Base-by-base conservation (phyloP, 768 basidiomycete species). In the Russula foetens region DNA sequence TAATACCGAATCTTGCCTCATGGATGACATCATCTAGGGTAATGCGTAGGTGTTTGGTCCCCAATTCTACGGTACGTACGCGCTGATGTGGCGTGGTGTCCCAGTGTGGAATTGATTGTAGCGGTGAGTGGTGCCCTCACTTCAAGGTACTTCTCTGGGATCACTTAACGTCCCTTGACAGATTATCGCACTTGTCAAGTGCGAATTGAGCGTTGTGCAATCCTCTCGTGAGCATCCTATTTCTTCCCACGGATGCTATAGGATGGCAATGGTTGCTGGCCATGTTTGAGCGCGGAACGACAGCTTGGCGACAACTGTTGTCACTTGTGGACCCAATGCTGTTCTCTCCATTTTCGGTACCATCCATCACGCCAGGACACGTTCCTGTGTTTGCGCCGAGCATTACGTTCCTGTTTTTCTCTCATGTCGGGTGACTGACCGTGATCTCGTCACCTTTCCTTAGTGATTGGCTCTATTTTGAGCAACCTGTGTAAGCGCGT, bases 381-480 rank as follows among this genome's bases (percentile, higher is more conserved):
- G 48, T 29, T 45, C 39, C 24, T 1, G n/a, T n/a, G 9, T 12
- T 11, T 33, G 31, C 9, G 38, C 59, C 53, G 24, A 38, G 47
- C 28, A 24, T 28, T 2, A 7, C 41, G 4, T 35, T 50, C 8
- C 21, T 23, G 19, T 3, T 21, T 38, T 4, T 11, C 19, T 12
- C 17, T 33, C 1, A 4, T 9, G 12, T 33, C 60, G 21, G 44
- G 26, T 46, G 33, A 41, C 45, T 52, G 44, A 39, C 47, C 63
- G 12, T 51, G 50, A 29, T 33, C 2, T 53, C 17, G 5, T 39
- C 31, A 33, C 29, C 1, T 49, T n/a, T 31, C 15, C 29, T 26
- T 50, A 76, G 75, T 80, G 53, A 70, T 81, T 33, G 79, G 79
- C 21, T 77, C 75, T 4, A 77, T 81, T 31, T 67, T 81, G 14